A percentile compares a stretch with the other conserved stretches of the same genome.
Conservation (phyloP, 176 grass and related monocot genomes). For the Oryza glumipatula region DNA sequence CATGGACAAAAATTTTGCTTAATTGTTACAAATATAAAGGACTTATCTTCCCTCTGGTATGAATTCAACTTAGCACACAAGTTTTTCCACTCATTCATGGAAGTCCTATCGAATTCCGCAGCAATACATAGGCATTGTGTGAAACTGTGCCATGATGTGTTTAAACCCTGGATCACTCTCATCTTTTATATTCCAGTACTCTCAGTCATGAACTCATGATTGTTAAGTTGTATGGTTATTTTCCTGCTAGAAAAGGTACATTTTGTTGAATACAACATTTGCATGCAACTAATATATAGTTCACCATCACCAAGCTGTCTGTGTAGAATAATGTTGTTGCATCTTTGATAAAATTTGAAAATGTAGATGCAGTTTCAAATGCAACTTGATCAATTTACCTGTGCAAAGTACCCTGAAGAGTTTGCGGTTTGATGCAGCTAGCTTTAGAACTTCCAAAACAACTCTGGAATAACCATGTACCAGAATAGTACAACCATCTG, state of each 20-base stretch:
- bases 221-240: not conserved
- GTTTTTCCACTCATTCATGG: not conserved
- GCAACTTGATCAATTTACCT: slow-evolving; percentile 52
- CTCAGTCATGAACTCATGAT: not conserved
- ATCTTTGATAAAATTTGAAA: slow-evolving; percentile 3
- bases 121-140: not conserved
- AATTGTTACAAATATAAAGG: not conserved
- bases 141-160: not conserved
- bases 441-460: slow-evolving; percentile 89
- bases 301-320: not conserved
- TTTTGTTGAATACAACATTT: not conserved
- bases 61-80: not conserved
- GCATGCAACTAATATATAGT: not conserved
- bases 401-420: slow-evolving; percentile 94
- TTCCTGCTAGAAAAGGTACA: not conserved
- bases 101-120: not conserved
- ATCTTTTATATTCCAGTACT: not conserved
- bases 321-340: slow-evolving; percentile 4
- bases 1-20: not conserved
- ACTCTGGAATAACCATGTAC: slow-evolving; percentile 95
- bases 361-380: not conserved
- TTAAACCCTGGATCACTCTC: not conserved
- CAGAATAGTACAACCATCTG: slow-evolving; percentile 84
- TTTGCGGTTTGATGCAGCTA: slow-evolving; percentile 85
- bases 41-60: not conserved